These are phyloP conservation scores for Pseudogymnoascus sp. DNA, from an alignment of 2,329 filamentous ascomycete genomes.

Conservation along the genomic window DNA sequence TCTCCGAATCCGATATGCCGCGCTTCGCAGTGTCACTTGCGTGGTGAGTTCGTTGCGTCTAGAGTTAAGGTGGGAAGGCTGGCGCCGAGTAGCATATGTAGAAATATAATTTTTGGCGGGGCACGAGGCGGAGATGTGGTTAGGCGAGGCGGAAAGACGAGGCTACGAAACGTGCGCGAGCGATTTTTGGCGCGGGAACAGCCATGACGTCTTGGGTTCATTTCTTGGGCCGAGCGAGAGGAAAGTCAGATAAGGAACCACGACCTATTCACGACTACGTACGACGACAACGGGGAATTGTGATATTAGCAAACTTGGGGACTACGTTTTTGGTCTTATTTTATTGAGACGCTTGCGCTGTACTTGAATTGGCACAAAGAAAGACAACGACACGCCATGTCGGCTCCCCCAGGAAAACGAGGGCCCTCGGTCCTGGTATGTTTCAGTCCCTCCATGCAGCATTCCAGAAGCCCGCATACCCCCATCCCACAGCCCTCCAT, in stretches of 20 bases:
- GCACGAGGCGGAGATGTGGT: conserved; percentile 27
- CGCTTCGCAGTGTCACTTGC: background rate
- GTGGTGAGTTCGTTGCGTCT: background rate
- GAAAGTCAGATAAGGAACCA: background rate
- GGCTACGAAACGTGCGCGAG: conserved; percentile 19
- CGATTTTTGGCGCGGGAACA: background rate
- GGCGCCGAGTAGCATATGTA: background rate
- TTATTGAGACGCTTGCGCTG: background rate
- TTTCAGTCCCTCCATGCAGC: conserved; percentile 6
- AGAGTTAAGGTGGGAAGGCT: conserved; percentile 7
- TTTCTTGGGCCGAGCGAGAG: background rate
- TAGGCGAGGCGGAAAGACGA: conserved; percentile 24
- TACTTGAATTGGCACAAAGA: background rate
- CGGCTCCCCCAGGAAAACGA: conserved; percentile 35
- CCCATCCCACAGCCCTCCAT: conserved; percentile 23
- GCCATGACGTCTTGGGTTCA: conserved; percentile 1
- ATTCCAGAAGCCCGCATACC: conserved; percentile 14
- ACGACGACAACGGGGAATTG: background rate
- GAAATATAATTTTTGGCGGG: conserved; percentile 10
- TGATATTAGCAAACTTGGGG: background rate
- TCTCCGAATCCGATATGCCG: background rate
- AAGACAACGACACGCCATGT: background rate
- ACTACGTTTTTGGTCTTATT: background rate
- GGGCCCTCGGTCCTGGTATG: conserved; percentile 53
- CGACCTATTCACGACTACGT: background rate